Conservation (phyloP, 768 basidiomycete genomes). For the Crassisporium funariophilum region DNA sequence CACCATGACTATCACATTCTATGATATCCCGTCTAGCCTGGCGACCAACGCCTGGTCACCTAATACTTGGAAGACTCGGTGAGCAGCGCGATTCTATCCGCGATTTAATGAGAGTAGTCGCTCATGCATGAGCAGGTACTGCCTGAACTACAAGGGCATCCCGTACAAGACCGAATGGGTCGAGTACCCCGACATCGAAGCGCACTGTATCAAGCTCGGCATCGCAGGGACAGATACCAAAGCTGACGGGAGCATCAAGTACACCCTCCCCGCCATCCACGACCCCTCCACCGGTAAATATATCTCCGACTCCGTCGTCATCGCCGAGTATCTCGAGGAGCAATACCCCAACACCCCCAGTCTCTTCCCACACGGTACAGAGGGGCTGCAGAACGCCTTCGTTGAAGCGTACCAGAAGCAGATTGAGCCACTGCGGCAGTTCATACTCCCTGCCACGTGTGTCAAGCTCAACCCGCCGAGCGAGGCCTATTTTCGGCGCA, state of each 20-base stretch:
- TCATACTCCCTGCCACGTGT: conserved; percentile 6
- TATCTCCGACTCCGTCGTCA: conserved; percentile 42
- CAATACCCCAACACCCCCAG: conserved; percentile 37
- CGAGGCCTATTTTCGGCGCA: conserved; percentile 34
- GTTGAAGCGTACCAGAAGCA: conserved; percentile 2
- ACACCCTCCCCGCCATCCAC: conserved; percentile 44
- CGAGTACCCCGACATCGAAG: conserved; percentile 43
- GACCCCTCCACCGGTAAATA: conserved; percentile 37
- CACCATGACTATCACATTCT: conserved; percentile 28
- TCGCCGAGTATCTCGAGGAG: conserved; percentile 49
- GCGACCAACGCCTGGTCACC: conserved; percentile 37
- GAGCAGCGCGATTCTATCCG: background rate
- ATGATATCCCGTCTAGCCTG: conserved; percentile 34
- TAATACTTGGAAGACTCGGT: conserved; percentile 42
- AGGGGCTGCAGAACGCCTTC: conserved; percentile 17
- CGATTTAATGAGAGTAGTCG: background rate
- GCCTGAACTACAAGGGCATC: conserved; percentile 34
- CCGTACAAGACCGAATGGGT: conserved; percentile 45
- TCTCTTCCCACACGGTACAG: conserved; percentile 23
- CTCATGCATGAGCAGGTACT: background rate
- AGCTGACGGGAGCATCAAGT: conserved; percentile 31
- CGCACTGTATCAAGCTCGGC: conserved; percentile 31
- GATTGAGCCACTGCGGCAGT: conserved; percentile 1
- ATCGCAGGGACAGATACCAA: conserved; percentile 31
- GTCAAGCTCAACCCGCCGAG: conserved; percentile 14